Percentiles rank a stretch among this genome's conserved stretches.
These are phyloP conservation scores for Epithemia pelagica DNA, from an alignment of 108 stramenopile species.

Conservation along the genomic window DNA sequence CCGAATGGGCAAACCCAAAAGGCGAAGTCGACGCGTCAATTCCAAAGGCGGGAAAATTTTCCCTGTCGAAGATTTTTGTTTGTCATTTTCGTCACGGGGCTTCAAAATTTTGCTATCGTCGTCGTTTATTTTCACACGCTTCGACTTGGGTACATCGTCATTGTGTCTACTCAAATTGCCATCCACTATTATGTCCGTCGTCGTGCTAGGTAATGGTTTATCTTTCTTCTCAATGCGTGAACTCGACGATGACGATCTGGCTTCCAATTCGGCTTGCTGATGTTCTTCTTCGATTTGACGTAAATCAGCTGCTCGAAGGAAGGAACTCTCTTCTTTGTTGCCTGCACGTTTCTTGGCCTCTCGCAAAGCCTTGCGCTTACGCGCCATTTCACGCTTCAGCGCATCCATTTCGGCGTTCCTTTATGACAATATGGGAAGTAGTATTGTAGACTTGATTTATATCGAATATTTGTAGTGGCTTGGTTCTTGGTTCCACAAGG, in stretches of 20 bases:
- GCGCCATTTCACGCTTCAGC: constrained; percentile 51
- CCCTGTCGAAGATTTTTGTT: neutral
- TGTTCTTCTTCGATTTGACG: constrained; percentile 47
- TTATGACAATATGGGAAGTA: no score
- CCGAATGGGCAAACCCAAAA: constrained; percentile 59
- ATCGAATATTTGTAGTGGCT: no score
- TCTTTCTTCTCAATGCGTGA: neutral
- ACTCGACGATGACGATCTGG: constrained; percentile 11
- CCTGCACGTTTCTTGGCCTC: constrained; percentile 19
- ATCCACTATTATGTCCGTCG: neutral
- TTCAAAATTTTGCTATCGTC: constrained; percentile 8
- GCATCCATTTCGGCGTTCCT: constrained; percentile 54
- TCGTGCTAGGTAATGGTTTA: neutral
- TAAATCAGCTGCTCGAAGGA: constrained; percentile 42
- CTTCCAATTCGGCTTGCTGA: constrained; percentile 28
- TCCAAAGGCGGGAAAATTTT: constrained; percentile 14
- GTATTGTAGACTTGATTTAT: no score
- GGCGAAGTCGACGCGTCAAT: constrained; percentile 40
- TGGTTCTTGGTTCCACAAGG: no score
- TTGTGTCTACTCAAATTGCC: neutral
- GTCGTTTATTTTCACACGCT: neutral
- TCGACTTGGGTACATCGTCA: neutral
- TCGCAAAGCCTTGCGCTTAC: constrained; percentile 40
- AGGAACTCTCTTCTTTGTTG: constrained; percentile 26
- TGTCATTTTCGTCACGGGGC: constrained; percentile 7